Percentiles rank a stretch among this genome's conserved stretches.
Conservation (phyloP, 1,284 basidiomycete genomes). For the Ceratobasidium sp. region DNA sequence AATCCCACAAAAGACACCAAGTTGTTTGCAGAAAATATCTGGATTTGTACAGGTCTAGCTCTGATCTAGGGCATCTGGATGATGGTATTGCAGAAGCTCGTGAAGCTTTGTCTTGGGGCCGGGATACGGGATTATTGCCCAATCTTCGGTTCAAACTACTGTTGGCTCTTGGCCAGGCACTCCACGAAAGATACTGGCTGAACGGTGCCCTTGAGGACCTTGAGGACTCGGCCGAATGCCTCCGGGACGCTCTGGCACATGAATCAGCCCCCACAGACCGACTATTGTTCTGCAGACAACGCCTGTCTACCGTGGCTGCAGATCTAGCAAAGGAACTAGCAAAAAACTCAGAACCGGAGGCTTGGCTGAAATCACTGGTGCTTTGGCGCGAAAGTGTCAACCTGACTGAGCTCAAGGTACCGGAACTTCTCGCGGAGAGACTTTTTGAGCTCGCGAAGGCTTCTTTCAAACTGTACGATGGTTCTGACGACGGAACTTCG, state of each 20-base stretch:
- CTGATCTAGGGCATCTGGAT: not conserved
- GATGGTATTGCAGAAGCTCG: not conserved
- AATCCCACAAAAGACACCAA: not conserved
- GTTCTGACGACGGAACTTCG: not conserved
- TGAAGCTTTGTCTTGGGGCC: conserved; percentile 16
- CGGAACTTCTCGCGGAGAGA: conserved; percentile 1
- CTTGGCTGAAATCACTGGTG: conserved; percentile 4
- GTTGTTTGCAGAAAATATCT: not conserved
- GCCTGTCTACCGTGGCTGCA: not conserved
- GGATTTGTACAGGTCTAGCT: not conserved
- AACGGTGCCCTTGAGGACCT: conserved; percentile 1
- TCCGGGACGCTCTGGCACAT: conserved; percentile 1
- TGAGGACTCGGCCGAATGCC: conserved; percentile 5
- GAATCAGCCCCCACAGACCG: not conserved
- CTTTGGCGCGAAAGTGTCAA: conserved; percentile 2
- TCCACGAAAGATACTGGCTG: conserved; percentile 12
- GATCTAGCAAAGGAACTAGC: conserved; percentile 6
- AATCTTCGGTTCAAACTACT: conserved; percentile 2
- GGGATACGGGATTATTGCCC: not conserved
- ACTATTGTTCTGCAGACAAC: not conserved
- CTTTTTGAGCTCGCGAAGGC: conserved; percentile 18
- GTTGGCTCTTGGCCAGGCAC: not conserved
- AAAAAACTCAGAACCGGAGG: not conserved
- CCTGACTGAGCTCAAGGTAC: not conserved
- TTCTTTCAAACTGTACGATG: conserved; percentile 8